Percentiles rank a stretch among this genome's conserved stretches.
phyloP scores from a whole-genome alignment of 2,329 filamentous ascomycete species.

The Talaromyces rugulosus region DNA sequence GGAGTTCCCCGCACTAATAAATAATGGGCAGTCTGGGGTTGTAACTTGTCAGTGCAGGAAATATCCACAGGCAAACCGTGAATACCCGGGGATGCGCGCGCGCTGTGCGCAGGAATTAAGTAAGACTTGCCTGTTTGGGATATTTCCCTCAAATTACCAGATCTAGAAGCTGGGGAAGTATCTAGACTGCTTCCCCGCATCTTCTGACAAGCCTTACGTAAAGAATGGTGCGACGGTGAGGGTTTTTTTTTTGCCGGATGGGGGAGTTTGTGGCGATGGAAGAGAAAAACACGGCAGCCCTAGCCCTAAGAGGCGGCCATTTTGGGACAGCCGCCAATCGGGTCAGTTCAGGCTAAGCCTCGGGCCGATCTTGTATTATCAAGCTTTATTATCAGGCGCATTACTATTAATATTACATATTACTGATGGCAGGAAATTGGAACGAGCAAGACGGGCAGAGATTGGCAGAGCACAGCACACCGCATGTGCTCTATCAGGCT shows the following conservation, averaged over 20 bases:
- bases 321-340: neutral
- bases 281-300: neutral
- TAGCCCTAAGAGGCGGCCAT: neutral
- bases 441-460: no score
- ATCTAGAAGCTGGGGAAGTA: neutral
- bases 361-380: neutral
- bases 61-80: neutral
- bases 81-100: neutral
- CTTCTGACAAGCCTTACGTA: neutral
- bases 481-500: no score
- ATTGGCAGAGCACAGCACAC: no score
- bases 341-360: neutral
- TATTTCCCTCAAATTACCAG: neutral
- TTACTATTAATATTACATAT: no score
- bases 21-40: neutral
- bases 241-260: neutral
- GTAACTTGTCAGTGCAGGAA: neutral
- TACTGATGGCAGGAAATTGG: no score
- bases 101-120: no score
- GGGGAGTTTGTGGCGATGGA: neutral
- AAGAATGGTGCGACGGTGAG: neutral
- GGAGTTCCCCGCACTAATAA: neutral
- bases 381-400: no score
- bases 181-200: neutral
- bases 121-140: no score